These are phyloP conservation scores for Rosa hybrid DNA, from an alignment of 331 rosid species.

Conservation along the genomic window DNA sequence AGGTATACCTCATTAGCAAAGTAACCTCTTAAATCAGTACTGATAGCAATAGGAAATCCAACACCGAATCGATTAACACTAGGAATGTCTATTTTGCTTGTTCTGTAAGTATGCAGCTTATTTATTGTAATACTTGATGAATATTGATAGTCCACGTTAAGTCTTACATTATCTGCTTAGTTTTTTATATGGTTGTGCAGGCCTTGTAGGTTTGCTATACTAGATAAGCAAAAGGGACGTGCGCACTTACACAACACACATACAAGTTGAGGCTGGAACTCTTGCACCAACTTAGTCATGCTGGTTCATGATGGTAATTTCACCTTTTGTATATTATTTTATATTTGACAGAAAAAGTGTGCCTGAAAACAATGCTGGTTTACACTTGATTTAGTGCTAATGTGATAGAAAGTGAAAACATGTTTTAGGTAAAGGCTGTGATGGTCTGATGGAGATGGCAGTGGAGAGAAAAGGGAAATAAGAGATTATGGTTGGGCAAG, in stretches of 20 bases:
- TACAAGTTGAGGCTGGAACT: not conserved
- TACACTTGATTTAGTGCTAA: not conserved
- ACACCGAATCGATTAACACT: too few species aligned
- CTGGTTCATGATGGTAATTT: not conserved
- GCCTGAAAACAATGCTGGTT: constrained; percentile 1
- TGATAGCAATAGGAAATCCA: too few species aligned
- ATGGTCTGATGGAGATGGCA: not conserved
- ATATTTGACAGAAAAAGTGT: not conserved
- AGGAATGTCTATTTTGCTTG: too few species aligned
- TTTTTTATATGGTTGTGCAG: not conserved
- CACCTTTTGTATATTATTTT: not conserved
- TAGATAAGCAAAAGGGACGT: not conserved
- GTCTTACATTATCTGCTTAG: not conserved
- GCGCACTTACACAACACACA: constrained; percentile 7
- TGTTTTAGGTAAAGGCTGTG: constrained; percentile 3
- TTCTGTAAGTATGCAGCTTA: too few species aligned
- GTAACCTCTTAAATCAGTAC: too few species aligned
- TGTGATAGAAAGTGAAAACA: constrained; percentile 15
- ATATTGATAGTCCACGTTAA: too few species aligned
- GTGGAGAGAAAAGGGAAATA: not conserved
- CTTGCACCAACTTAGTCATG: not conserved
- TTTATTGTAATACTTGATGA: too few species aligned
- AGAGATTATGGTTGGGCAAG: constrained; percentile 18
- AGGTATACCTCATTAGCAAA: too few species aligned
- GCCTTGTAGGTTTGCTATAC: not conserved